Evolutionary conservation across 1,284 basidiomycete genomes (phyloP).

Genomic region (Apiotrichum veenhuisii): DNA sequence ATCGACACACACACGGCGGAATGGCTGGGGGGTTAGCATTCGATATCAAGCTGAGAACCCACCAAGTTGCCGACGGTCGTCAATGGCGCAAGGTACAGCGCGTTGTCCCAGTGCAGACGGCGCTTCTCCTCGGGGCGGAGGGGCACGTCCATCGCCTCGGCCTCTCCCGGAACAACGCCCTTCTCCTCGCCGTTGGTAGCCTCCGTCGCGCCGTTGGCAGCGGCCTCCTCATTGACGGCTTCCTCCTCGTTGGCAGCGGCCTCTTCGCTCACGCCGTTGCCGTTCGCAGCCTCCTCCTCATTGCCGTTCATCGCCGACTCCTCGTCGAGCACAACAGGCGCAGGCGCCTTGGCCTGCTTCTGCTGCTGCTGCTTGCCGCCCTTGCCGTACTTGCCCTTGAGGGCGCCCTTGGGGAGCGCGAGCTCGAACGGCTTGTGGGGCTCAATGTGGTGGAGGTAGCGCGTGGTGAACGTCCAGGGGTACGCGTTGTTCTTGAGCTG

Average conservation of each 20-base stretch:
- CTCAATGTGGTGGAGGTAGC: conserved; percentile 63
- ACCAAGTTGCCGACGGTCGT: conserved; percentile 95
- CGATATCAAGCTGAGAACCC: conserved; percentile 31
- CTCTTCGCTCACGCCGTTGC: conserved; percentile 22
- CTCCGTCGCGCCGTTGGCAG: conserved; percentile 24
- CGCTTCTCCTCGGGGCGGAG: conserved; percentile 77
- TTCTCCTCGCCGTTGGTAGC: conserved; percentile 35
- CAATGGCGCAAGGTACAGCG: conserved; percentile 88
- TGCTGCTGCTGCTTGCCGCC: conserved; percentile 1
- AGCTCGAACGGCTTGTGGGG: conserved; percentile 47
- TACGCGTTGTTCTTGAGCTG: conserved; percentile 61
- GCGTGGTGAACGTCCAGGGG: conserved; percentile 65
- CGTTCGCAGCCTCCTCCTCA: conserved; percentile 18
- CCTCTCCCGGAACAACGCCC: conserved; percentile 35
- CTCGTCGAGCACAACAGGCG: conserved; percentile 29
- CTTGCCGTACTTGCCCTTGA: conserved; percentile 14
- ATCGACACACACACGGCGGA: conserved; percentile 79
- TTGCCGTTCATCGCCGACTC: conserved; percentile 35
- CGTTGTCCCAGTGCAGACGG: conserved; percentile 77
- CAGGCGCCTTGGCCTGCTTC: neutral
- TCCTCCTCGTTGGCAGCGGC: conserved; percentile 22
- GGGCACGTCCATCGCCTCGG: conserved; percentile 49
- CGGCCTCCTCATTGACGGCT: conserved; percentile 5
- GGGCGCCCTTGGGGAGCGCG: conserved; percentile 8
- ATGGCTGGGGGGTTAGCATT: conserved; percentile 64